Evolutionary conservation across 331 rosid genomes (phyloP).

Genomic region (Acacia pycnantha): DNA sequence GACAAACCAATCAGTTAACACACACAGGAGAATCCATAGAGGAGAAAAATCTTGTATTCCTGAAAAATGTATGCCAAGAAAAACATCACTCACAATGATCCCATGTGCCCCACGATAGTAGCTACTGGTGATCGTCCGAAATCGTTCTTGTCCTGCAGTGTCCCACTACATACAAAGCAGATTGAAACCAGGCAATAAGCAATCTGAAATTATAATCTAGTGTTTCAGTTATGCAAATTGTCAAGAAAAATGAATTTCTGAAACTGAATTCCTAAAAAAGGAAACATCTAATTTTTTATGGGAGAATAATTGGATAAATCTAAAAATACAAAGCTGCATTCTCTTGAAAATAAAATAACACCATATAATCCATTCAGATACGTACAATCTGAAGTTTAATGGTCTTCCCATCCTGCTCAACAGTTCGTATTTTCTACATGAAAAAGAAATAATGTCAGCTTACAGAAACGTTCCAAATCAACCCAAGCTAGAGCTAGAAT

Average conservation of each 20-base stretch:
- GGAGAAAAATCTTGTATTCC: not conserved
- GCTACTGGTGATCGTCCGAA: slow-evolving; percentile 74
- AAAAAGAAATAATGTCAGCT: slow-evolving; percentile 28
- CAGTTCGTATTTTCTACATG: slow-evolving; percentile 65
- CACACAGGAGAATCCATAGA: not conserved
- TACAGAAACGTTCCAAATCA: not conserved
- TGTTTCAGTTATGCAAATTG: not conserved
- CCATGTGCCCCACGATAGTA: slow-evolving; percentile 85
- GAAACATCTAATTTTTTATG: not conserved
- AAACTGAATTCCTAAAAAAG: not conserved
- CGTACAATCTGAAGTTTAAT: slow-evolving; percentile 81
- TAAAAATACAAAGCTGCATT: not conserved
- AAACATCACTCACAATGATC: slow-evolving; percentile 50
- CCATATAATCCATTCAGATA: slow-evolving; percentile 12
- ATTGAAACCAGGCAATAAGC: slow-evolving; percentile 20
- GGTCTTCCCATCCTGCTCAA: slow-evolving; percentile 78
- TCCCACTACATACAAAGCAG: slow-evolving; percentile 56
- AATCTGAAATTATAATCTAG: slow-evolving; percentile 16
- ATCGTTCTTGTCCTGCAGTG: slow-evolving; percentile 83
- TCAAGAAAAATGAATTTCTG: slow-evolving; percentile 5
- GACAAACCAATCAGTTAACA: slow-evolving; percentile 23
- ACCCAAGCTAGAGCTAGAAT: not conserved
- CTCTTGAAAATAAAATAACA: slow-evolving; percentile 1
- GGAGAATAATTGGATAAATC: not conserved
- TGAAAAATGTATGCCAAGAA: slow-evolving; percentile 17